These are phyloP conservation scores for Taphrina pruni DNA, from an alignment of 1,139 yeast species.

Conservation along the genomic window DNA sequence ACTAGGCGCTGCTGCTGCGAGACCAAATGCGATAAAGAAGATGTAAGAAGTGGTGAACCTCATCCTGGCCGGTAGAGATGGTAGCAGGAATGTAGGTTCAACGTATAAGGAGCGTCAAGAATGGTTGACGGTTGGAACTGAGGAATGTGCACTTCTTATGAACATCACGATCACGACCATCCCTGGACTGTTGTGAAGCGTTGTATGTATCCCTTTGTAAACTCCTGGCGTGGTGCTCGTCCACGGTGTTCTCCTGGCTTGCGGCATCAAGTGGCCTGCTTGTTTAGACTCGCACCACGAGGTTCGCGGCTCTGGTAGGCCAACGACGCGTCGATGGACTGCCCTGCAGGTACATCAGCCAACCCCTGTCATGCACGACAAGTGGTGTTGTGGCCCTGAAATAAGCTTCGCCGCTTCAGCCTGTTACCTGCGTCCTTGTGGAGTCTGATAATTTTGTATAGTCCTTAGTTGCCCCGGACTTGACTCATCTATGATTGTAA, in stretches of 20 bases:
- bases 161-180: conserved; percentile 7
- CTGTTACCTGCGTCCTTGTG: too few relatives aligned
- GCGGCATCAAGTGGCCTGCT: neutral
- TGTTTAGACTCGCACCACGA: neutral
- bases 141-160: conserved; percentile 16
- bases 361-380: conserved; percentile 13
- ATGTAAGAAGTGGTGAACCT: conserved; percentile 7
- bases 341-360: conserved; percentile 15
- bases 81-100: conserved; percentile 8
- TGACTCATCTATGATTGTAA: too few relatives aligned
- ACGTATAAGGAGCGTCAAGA: conserved; percentile 9
- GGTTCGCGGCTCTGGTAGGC: conserved; percentile 2
- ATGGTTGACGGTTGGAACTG: neutral
- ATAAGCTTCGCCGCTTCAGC: conserved; percentile 4
- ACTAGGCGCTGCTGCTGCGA: conserved; percentile 22
- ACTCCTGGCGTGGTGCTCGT: conserved; percentile 17
- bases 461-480: too few relatives aligned
- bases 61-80: conserved; percentile 17
- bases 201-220: conserved; percentile 10
- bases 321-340: neutral
- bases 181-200: neutral
- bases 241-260: conserved; percentile 13
- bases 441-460: too few relatives aligned
- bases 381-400: conserved; percentile 6
- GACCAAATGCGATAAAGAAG: conserved; percentile 3